Conservation (phyloP, 2,329 filamentous ascomycete species). For the Lasiodiplodia sp. region DNA sequence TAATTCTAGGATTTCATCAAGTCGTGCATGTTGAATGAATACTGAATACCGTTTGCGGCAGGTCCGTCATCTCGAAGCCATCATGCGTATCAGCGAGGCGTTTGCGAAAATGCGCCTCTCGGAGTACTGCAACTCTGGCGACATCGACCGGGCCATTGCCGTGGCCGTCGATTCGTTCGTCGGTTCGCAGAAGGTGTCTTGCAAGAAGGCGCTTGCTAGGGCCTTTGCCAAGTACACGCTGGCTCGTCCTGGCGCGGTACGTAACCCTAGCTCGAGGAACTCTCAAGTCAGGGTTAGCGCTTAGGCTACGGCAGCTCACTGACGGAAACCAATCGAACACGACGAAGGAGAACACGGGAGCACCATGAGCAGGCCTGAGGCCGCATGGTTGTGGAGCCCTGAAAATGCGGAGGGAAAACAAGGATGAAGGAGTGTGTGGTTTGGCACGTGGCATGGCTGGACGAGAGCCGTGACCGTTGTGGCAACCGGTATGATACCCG, state of each 20-base stretch:
- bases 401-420: background rate
- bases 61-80: conserved; percentile 96
- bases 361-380: no score
- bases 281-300: conserved; percentile 24
- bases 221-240: conserved; percentile 92
- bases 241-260: conserved; percentile 53
- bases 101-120: conserved; percentile 99
- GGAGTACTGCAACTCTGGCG: conserved; percentile 87
- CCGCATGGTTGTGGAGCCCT: background rate
- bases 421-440: background rate
- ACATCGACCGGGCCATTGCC: conserved; percentile 96
- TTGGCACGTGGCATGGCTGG: background rate
- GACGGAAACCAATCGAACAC: background rate
- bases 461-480: background rate
- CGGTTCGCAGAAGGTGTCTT: conserved; percentile 94
- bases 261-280: conserved; percentile 29
- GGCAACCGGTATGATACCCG: conserved; percentile 2
- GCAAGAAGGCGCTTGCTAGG: conserved; percentile 92
- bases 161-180: conserved; percentile 97
- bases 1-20: background rate
- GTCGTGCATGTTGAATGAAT: background rate
- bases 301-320: background rate
- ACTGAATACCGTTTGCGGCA: conserved; percentile 47
- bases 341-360: background rate
- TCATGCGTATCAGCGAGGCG: conserved; percentile 90